Evolutionary conservation across 208 protist species (phyloP).

Genomic region (Naegleria gruberi): DNA sequence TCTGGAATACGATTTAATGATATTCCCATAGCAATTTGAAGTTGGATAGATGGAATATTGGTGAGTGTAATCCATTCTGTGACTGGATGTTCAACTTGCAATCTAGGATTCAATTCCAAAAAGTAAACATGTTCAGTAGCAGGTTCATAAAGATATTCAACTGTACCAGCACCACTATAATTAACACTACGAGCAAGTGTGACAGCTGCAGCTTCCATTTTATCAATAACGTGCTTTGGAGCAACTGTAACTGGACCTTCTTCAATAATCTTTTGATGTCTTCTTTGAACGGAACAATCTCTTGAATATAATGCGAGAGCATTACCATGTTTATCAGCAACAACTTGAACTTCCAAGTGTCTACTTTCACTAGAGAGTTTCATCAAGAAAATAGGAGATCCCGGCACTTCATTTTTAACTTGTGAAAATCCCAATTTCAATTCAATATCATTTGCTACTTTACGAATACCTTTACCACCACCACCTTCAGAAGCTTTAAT

Average conservation of each 20-base stretch:
- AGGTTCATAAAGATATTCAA: conserved; percentile 93
- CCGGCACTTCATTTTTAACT: conserved; percentile 86
- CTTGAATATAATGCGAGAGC: conserved; percentile 83
- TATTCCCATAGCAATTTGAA: conserved; percentile 94
- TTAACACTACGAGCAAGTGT: conserved; percentile 77
- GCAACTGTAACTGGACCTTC: conserved; percentile 85
- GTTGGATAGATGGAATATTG: conserved; percentile 86
- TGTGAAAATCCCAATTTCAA: conserved; percentile 26
- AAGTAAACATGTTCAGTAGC: conserved; percentile 79
- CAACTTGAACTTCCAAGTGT: conserved; percentile 92
- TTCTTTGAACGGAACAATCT: conserved; percentile 95
- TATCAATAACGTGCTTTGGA: conserved; percentile 53
- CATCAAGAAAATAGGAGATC: conserved; percentile 96
- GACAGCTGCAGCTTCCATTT: conserved; percentile 85
- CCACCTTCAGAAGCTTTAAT: conserved; percentile 97
- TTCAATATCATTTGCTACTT: conserved; percentile 63
- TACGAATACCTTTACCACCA: conserved; percentile 94
- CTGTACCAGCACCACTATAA: conserved; percentile 86
- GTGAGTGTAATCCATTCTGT: conserved; percentile 89
- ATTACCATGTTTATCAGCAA: conserved; percentile 84
- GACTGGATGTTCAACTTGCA: conserved; percentile 92
- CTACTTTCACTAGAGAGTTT: conserved; percentile 75
- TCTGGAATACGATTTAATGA: conserved; percentile 85
- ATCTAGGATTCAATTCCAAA: conserved; percentile 93
- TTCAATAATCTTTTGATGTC: conserved; percentile 96